Evolutionary conservation across 306 rosid species (phyloP).

Genomic region (Vachellia pachyceras): DNA sequence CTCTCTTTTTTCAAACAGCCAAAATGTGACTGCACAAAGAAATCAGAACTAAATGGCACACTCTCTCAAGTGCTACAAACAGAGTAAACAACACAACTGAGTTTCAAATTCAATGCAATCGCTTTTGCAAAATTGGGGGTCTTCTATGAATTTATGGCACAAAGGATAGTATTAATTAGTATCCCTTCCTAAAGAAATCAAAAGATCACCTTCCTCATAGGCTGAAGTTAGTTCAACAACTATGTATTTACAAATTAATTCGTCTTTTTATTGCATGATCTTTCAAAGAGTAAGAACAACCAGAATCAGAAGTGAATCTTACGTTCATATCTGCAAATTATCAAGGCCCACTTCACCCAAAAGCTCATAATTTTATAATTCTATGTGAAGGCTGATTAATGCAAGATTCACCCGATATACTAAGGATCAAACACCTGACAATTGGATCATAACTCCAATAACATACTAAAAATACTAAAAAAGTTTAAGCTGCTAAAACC

Average conservation of each 20-base stretch:
- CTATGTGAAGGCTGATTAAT: not conserved
- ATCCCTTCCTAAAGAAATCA: not conserved
- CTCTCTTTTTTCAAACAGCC: not conserved
- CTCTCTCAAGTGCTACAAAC: constrained; percentile 9
- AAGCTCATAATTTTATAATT: no score
- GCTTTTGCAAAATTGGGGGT: not conserved
- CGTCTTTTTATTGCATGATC: not conserved
- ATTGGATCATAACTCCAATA: not conserved
- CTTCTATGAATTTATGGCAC: not conserved
- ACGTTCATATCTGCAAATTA: constrained; percentile 7
- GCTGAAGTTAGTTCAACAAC: not conserved
- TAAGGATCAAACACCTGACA: not conserved
- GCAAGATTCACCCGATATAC: no score
- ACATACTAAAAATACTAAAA: not conserved
- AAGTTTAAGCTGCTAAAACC: not conserved
- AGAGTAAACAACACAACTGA: not conserved
- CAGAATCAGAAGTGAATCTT: not conserved
- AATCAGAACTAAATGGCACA: not conserved
- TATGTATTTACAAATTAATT: not conserved
- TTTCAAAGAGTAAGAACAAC: not conserved
- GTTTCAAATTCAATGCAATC: constrained; percentile 20
- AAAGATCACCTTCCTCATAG: constrained; percentile 1
- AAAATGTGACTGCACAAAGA: not conserved
- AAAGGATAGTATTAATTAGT: not conserved
- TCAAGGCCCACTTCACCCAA: not conserved